Percentiles rank a stretch among this genome's conserved stretches.
These are phyloP conservation scores for Barbarea vulgaris DNA, from an alignment of 345 rosid genomes.

Conservation along the genomic window DNA sequence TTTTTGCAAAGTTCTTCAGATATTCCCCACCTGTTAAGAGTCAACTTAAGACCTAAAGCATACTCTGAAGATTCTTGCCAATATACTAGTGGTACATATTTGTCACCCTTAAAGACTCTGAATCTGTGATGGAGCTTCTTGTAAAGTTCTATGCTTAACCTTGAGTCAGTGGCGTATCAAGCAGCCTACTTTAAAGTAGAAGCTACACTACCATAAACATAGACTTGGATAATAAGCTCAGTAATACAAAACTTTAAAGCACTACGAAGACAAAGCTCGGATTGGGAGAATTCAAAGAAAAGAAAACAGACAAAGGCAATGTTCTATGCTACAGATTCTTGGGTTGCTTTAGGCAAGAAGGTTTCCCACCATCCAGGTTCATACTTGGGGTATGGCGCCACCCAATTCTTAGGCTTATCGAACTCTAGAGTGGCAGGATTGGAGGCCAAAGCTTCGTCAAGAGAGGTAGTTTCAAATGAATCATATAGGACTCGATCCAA, in stretches of 20 bases:
- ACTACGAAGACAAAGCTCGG: constrained; percentile 16
- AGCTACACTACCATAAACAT: constrained; percentile 12
- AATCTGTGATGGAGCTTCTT: constrained; percentile 3
- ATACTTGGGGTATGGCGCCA: constrained; percentile 91
- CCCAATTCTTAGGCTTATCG: constrained; percentile 83
- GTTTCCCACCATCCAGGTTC: constrained; percentile 94
- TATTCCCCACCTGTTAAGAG: not conserved
- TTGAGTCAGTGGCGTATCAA: not conserved
- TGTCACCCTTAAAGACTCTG: not conserved
- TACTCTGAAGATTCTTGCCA: not conserved
- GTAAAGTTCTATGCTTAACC: not conserved
- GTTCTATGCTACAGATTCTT: constrained; percentile 58
- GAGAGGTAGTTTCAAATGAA: constrained; percentile 63
- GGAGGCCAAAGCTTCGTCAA: constrained; percentile 82
- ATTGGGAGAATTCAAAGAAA: not conserved
- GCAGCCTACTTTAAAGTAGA: not conserved
- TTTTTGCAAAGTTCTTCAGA: not conserved
- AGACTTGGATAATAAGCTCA: constrained; percentile 25
- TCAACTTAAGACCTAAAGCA: not conserved
- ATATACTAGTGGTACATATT: not conserved
- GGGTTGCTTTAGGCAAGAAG: constrained; percentile 62
- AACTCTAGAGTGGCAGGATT: constrained; percentile 68
- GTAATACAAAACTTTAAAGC: constrained; percentile 17
- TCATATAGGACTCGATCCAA: constrained; percentile 88
- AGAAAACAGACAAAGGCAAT: not conserved